Percentiles rank a stretch among this genome's conserved stretches.
Conservation (phyloP, 2,329 filamentous ascomycete genomes). For the Colletotrichum plurivorum region DNA sequence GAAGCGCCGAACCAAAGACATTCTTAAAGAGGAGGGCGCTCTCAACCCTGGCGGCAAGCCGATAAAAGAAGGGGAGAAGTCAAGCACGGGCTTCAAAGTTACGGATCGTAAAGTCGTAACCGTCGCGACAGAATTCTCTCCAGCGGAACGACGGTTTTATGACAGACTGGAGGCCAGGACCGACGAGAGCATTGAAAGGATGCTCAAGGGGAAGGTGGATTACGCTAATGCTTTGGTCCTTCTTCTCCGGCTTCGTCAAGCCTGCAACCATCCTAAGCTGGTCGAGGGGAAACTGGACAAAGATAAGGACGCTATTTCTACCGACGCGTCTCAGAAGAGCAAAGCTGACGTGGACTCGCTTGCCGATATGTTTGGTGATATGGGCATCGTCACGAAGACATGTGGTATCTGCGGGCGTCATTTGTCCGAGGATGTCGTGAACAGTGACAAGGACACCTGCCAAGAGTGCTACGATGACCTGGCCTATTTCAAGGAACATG, state of each 20-base stretch:
- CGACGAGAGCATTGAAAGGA: constrained; percentile 86
- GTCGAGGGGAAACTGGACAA: constrained; percentile 88
- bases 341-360: constrained; percentile 83
- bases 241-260: constrained; percentile 90
- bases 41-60: constrained; percentile 82
- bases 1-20: constrained; percentile 98
- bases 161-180: constrained; percentile 85
- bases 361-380: constrained; percentile 86
- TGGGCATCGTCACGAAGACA: constrained; percentile 82
- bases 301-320: constrained; percentile 86
- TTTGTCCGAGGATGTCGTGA: constrained; percentile 66
- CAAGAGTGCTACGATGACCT: constrained; percentile 82
- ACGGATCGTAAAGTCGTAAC: constrained; percentile 91
- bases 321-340: constrained; percentile 63
- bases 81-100: constrained; percentile 84
- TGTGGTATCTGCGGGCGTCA: constrained; percentile 87
- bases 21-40: constrained; percentile 90
- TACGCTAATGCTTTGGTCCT: constrained; percentile 96
- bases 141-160: constrained; percentile 88
- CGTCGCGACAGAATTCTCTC: constrained; percentile 82
- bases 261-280: constrained; percentile 93
- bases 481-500: constrained; percentile 69
- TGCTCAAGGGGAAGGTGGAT: constrained; percentile 88
- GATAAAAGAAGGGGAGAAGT: constrained; percentile 56
- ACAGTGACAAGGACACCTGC: constrained; percentile 69